These are phyloP conservation scores for Phylloporus sp. DNA, from an alignment of 768 basidiomycete species.

Conservation along the genomic window DNA sequence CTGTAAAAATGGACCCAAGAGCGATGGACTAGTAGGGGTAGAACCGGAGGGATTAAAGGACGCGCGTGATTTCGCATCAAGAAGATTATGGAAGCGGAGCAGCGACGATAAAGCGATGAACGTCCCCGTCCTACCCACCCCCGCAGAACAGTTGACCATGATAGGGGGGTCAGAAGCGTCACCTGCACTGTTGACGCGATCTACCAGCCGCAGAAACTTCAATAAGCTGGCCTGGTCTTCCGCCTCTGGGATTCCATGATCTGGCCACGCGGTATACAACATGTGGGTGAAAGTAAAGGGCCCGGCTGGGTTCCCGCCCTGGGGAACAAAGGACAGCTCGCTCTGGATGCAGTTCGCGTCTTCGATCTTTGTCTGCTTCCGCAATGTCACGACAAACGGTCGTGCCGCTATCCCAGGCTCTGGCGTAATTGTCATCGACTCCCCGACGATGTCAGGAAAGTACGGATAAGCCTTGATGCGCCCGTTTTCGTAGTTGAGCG, in stretches of 20 bases:
- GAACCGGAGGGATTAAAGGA: slow-evolving; percentile 22
- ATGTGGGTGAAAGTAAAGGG: slow-evolving; percentile 61
- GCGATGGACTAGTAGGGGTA: slow-evolving; percentile 38
- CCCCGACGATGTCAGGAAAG: slow-evolving; percentile 59
- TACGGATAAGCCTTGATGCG: slow-evolving; percentile 73
- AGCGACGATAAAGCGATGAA: slow-evolving; percentile 80
- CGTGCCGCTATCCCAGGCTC: slow-evolving; percentile 38
- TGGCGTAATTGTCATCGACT: slow-evolving; percentile 43
- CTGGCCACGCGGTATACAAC: slow-evolving; percentile 76
- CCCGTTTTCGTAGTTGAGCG: slow-evolving; percentile 63
- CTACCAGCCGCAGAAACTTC: slow-evolving; percentile 59
- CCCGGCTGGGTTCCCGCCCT: slow-evolving; percentile 27
- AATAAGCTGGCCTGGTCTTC: slow-evolving; percentile 58
- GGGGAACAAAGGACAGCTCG: slow-evolving; percentile 49
- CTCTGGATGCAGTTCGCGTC: slow-evolving; percentile 61
- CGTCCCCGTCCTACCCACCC: slow-evolving; percentile 81
- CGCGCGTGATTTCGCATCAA: slow-evolving; percentile 28
- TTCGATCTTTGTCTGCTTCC: slow-evolving; percentile 40
- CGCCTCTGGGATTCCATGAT: slow-evolving; percentile 70
- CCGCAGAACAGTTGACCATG: slow-evolving; percentile 82
- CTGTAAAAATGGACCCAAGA: slow-evolving; percentile 53
- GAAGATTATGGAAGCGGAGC: slow-evolving; percentile 54
- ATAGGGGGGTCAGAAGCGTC: slow-evolving; percentile 65
- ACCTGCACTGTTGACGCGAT: slow-evolving; percentile 48
- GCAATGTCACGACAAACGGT: slow-evolving; percentile 55